Base-by-base conservation (phyloP, 352 stramenopile species). In the Halophytophthora polymorphica region DNA sequence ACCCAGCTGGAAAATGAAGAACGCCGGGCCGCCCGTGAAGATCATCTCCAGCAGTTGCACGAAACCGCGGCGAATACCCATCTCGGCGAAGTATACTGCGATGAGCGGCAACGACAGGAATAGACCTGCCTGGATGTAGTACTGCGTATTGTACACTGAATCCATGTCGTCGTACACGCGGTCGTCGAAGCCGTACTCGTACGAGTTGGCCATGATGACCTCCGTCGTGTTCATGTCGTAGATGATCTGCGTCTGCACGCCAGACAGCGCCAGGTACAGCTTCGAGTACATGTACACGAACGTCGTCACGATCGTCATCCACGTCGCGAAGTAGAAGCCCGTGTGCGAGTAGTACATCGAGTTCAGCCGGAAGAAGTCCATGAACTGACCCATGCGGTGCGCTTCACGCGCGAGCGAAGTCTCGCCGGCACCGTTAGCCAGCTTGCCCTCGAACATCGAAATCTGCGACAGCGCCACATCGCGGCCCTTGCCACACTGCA, bases 341-440 rank as follows among this genome's bases (percentile, higher is more conserved):
- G 79, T 93, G 72, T 93, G 82, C 38, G 80, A 88, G 63, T 93
- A 93, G 59, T 88, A 93, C 80, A 93, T 90, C 49, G 80, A 90
- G 54, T 89, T 90, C 23, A 93, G 43, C 3, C 82, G 83, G 75
- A 89, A 93, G 46, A 93, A 93, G 45, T 93, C 83, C 58, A 93
- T 66, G 46, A 91, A 91, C 55, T 88, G 78, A 19, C 83, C 83
- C 83, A 93, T 90, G 37, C 83, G 83, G 44, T 93, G 82, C 15
- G 81, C 81, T 48, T 93, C 83, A 51, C 83, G 83, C 3, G 83
- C 65, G 4, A 93, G 52, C 35, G 73, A 89, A 17, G 83, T 90
- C 53, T 93, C 83, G 48, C 80, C 83, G 2, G 80, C 81, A 53
- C 83, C 83, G 60, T 93, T 93, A 0, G 80, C 83, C 31, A 93